Evolutionary conservation across 495 filamentous ascomycete species (phyloP).

Genomic region (Penicillium daleae): DNA sequence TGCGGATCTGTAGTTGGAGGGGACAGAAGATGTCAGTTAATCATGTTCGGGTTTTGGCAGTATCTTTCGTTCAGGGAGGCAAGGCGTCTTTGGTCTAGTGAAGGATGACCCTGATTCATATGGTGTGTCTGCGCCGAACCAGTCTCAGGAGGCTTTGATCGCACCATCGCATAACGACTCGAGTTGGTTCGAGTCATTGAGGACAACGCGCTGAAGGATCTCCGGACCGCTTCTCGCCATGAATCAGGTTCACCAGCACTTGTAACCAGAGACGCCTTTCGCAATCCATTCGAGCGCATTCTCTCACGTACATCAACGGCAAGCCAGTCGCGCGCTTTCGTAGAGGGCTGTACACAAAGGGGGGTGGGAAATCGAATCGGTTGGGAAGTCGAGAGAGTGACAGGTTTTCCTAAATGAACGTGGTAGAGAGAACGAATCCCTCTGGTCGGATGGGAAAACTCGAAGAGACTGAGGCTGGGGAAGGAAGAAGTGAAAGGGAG

Average conservation of each 20-base stretch:
- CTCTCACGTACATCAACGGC: slow-evolving; percentile 41
- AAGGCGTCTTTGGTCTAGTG: neutral
- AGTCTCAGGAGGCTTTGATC: neutral
- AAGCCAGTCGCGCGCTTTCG: slow-evolving; percentile 39
- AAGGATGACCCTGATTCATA: neutral
- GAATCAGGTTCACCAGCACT: neutral
- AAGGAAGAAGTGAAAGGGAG: slow-evolving; percentile 28
- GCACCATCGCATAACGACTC: neutral
- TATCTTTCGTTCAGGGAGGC: neutral
- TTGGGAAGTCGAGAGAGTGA: slow-evolving; percentile 33
- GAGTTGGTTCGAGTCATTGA: neutral
- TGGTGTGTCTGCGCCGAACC: neutral
- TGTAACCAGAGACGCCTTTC: neutral
- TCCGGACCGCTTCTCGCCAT: neutral
- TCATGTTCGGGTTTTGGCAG: neutral
- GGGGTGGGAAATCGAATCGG: slow-evolving; percentile 16
- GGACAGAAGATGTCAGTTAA: slow-evolving; percentile 2
- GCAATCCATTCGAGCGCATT: neutral
- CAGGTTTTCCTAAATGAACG: slow-evolving; percentile 45
- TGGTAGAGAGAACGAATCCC: slow-evolving; percentile 50
- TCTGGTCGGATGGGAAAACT: slow-evolving; percentile 52
- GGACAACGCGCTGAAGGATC: neutral
- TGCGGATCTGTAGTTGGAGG: slow-evolving; percentile 7
- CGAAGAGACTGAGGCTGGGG: slow-evolving; percentile 23
- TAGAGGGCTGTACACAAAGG: slow-evolving; percentile 39